These are phyloP conservation scores for Plasmodium inui DNA, from an alignment of 169 alveolate species.

Conservation along the genomic window DNA sequence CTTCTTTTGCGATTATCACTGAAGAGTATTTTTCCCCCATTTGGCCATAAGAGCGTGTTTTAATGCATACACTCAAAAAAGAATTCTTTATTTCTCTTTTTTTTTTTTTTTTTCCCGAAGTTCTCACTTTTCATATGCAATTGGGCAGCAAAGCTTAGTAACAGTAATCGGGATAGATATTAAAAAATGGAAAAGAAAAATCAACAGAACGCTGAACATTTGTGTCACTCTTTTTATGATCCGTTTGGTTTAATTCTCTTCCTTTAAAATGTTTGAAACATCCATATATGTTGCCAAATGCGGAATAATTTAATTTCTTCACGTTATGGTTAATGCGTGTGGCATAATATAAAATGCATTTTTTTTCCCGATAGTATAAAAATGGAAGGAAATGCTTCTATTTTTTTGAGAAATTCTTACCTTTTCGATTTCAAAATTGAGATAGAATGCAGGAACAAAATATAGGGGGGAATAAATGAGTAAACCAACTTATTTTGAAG, in stretches of 20 bases:
- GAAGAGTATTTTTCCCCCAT: background rate
- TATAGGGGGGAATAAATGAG: background rate
- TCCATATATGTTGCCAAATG: background rate
- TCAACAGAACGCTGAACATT: background rate
- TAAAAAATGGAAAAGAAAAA: background rate
- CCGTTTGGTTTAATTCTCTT: background rate
- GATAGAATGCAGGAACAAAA: background rate
- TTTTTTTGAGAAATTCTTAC: background rate
- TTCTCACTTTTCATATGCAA: background rate
- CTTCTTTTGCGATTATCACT: background rate
- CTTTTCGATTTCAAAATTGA: background rate
- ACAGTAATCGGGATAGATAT: background rate
- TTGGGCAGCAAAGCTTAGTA: background rate
- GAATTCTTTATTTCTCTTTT: background rate
- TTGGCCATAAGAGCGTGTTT: background rate
- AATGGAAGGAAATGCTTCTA: background rate
- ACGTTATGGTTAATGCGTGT: background rate
- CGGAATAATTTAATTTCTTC: background rate
- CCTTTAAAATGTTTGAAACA: background rate
- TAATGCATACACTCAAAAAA: background rate
- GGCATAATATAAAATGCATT: background rate
- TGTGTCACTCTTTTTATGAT: background rate
- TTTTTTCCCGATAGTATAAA: background rate
- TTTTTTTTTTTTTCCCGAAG: background rate
- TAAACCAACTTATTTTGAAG: background rate